These are phyloP conservation scores for Colletotrichum filicis DNA, from an alignment of 2,329 filamentous ascomycete species.

Conservation along the genomic window DNA sequence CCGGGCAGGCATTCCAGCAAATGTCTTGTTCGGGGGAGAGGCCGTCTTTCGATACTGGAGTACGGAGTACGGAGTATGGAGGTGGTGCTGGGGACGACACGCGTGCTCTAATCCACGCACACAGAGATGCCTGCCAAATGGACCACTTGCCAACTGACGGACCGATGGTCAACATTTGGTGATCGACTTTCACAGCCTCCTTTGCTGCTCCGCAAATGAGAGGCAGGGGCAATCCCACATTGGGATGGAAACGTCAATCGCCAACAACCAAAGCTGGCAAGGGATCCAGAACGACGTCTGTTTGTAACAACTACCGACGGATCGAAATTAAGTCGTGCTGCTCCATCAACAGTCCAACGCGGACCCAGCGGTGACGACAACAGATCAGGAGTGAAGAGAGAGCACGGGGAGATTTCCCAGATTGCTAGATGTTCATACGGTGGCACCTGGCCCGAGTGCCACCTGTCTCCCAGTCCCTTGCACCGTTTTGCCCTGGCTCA, in stretches of 20 bases:
- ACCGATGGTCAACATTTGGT: conserved; percentile 10
- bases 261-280: background rate
- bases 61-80: background rate
- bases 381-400: conserved; percentile 4
- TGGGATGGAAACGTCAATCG: conserved; percentile 22
- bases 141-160: background rate
- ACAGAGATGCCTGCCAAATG: background rate
- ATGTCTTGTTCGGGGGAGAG: conserved; percentile 13
- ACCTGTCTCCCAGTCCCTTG: background rate
- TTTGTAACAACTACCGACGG: conserved; percentile 32
- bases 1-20: conserved; percentile 5
- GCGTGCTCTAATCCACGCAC: background rate
- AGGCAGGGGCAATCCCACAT: conserved; percentile 26
- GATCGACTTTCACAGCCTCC: conserved; percentile 31
- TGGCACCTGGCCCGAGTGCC: conserved; percentile 13
- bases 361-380: conserved; percentile 28
- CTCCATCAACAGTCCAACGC: conserved; percentile 13
- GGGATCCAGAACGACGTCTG: conserved; percentile 19
- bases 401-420: conserved; percentile 12
- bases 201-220: conserved; percentile 21
- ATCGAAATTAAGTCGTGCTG: conserved; percentile 22
- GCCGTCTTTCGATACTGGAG: conserved; percentile 8
- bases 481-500: background rate
- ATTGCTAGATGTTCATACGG: conserved; percentile 12
- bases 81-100: conserved; percentile 9